Conservation (phyloP, 2,329 filamentous ascomycete genomes). For the Xylaria sp. region DNA sequence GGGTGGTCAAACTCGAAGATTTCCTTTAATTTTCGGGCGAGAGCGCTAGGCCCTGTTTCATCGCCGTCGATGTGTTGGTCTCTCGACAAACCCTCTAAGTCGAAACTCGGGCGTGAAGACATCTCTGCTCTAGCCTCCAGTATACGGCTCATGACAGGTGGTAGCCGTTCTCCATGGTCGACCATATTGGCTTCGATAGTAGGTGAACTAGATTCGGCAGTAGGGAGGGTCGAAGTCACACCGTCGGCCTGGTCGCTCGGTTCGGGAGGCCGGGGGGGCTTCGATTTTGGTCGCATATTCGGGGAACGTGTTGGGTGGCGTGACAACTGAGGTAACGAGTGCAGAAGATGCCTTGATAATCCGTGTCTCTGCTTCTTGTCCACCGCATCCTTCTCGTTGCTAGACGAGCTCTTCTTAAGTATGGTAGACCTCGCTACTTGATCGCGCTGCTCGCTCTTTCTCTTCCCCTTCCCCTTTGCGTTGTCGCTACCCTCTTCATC, state of each 20-base stretch:
- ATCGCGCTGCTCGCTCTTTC: slow-evolving; percentile 35
- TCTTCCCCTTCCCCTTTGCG: slow-evolving; percentile 12
- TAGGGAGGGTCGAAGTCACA: slow-evolving; percentile 22
- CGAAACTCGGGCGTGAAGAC: slow-evolving; percentile 62
- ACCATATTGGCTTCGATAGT: slow-evolving; percentile 38
- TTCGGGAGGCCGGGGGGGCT: slow-evolving; percentile 46
- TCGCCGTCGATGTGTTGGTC: slow-evolving; percentile 45
- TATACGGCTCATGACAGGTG: slow-evolving; percentile 79
- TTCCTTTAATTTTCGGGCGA: slow-evolving; percentile 76
- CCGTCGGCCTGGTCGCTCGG: slow-evolving; percentile 36
- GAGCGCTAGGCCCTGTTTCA: slow-evolving; percentile 55
- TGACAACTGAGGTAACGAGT: slow-evolving; percentile 67
- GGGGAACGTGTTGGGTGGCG: slow-evolving; percentile 49
- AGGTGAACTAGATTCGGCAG: slow-evolving; percentile 29
- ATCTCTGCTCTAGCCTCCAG: slow-evolving; percentile 73
- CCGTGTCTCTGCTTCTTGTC: slow-evolving; percentile 59
- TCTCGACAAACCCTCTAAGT: slow-evolving; percentile 54
- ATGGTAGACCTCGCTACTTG: slow-evolving; percentile 41
- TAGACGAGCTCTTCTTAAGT: slow-evolving; percentile 41
- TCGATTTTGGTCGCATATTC: slow-evolving; percentile 49
- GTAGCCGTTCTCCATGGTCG: slow-evolving; percentile 55
- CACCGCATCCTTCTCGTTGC: slow-evolving; percentile 44
- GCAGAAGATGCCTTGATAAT: slow-evolving; percentile 68
- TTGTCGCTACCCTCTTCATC: slow-evolving; percentile 1
- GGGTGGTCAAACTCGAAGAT: slow-evolving; percentile 83